Base-by-base conservation (phyloP, 768 basidiomycete species). In the Mycena leptocephala region DNA sequence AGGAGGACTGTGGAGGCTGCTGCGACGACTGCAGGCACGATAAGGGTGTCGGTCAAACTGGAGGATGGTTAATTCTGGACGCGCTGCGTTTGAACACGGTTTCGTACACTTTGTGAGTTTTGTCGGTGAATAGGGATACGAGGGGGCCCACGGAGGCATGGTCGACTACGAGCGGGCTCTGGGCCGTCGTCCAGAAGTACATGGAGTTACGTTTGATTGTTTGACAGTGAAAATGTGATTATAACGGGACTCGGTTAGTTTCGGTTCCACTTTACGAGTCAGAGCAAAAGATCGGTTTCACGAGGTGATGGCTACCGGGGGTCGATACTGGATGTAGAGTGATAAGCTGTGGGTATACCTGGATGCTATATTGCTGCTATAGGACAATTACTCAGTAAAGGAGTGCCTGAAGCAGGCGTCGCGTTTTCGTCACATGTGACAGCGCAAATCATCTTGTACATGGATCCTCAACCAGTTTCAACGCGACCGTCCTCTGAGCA, bases 21-120 rank as follows among this genome's bases (percentile, higher is more conserved):
- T 37, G 87, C 84, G 35, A 86, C 72, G 74, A 87, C 81, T 37
- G 83, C 83, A 4, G 89, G 87, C 43, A 88, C 79, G 35, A 86
- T 80, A 10, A 88, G 84, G 5, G 82, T 76, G 75, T 82, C 79
- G 8, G n/a, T n/a, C 77, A 71, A 76, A 33, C 74, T 78, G 35
- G 2, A 37, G n/a, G 24, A 43, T 24, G n/a, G 30, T 71, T 28
- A 51, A 55, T 59, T 6, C 35, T 37, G 69, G 74, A 43, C 74
- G 43, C 11, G 18, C 1, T 13, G 18, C 33, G 20, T 20, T 39
- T 26, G 14, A 3, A 39, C 11, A 59, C n/a, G 7, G 20, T 16
- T 16, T 7, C 77, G 30, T 39, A 78, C 77, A 73, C 28, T 28
- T 74, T 63, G 62, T 55, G 33, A 1, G 58, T 33, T 53, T 72